Evolutionary conservation across 331 rosid species (phyloP).

Genomic region (Spiraea crenata): DNA sequence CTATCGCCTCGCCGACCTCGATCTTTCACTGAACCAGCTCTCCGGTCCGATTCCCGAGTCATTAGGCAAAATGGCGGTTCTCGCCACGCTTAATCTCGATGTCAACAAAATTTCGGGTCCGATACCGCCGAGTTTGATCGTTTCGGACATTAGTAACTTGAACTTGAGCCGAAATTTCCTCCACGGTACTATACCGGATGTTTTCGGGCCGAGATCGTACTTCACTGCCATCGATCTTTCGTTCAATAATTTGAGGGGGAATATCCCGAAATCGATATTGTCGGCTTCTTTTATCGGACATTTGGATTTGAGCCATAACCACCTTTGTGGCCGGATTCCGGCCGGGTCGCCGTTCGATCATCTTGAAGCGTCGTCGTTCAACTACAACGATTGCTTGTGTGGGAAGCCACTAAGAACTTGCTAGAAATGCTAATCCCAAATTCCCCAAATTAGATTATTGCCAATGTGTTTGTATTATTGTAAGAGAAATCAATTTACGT

Average conservation of each 20-base stretch:
- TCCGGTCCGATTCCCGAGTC: constrained; percentile 60
- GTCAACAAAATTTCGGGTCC: constrained; percentile 46
- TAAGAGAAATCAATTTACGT: not conserved
- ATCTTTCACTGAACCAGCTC: constrained; percentile 59
- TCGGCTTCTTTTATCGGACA: constrained; percentile 69
- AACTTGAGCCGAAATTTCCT: constrained; percentile 64
- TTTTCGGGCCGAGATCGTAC: constrained; percentile 60
- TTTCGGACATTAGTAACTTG: constrained; percentile 57
- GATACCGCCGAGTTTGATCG: constrained; percentile 50
- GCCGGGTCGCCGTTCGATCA: constrained; percentile 79
- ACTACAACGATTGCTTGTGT: constrained; percentile 76
- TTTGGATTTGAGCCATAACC: constrained; percentile 89
- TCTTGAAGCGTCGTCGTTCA: constrained; percentile 80
- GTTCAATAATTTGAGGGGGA: constrained; percentile 49
- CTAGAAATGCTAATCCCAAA: constrained; percentile 10
- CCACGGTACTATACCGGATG: constrained; percentile 53
- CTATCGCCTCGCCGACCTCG: constrained; percentile 82
- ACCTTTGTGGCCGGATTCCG: constrained; percentile 76
- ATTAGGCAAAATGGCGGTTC: constrained; percentile 74
- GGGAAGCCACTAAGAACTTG: constrained; percentile 84
- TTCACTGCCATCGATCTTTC: constrained; percentile 71
- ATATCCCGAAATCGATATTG: constrained; percentile 54
- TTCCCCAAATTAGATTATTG: not conserved
- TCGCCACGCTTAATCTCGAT: constrained; percentile 63
- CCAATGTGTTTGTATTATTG: not conserved